Conservation (phyloP, 2,329 filamentous ascomycete species). For the Nothomitra cinnamomea region DNA sequence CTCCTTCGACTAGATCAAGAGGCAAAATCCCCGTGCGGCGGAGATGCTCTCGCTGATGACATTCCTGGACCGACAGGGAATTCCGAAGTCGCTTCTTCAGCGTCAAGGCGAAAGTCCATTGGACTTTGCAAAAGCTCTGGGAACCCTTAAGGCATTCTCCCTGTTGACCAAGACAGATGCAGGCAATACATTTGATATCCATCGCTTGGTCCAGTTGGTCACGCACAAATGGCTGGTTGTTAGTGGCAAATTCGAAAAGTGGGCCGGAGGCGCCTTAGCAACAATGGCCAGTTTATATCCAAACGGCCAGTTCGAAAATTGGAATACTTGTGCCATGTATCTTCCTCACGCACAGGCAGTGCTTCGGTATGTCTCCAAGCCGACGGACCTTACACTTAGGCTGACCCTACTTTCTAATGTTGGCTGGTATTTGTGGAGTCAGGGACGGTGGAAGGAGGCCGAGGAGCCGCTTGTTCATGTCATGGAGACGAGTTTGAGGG, state of each 20-base stretch:
- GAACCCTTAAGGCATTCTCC: background rate
- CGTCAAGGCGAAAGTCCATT: background rate
- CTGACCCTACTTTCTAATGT: too few relatives aligned
- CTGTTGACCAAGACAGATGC: background rate
- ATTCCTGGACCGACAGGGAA: constrained; percentile 9
- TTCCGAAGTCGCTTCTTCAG: constrained; percentile 8
- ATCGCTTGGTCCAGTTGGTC: background rate
- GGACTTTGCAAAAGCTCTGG: background rate
- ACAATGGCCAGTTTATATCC: background rate
- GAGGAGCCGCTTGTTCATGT: background rate
- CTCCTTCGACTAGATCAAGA: constrained; percentile 20
- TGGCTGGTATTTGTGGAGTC: too few relatives aligned
- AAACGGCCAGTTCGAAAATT: background rate
- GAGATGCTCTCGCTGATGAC: constrained; percentile 19
- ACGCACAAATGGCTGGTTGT: background rate
- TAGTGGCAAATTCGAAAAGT: background rate
- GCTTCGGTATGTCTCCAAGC: background rate
- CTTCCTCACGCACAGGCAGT: too few relatives aligned
- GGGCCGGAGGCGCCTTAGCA: background rate
- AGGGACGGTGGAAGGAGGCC: too few relatives aligned
- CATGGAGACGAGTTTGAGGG: background rate
- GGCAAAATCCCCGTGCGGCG: constrained; percentile 14
- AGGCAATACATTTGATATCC: background rate
- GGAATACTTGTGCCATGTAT: background rate
- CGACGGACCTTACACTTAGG: background rate